Evolutionary conservation across 1,284 basidiomycete genomes (phyloP), one percentile per base, ranked within the genome.

Genomic region (Papiliotrema flavescens): DNA sequence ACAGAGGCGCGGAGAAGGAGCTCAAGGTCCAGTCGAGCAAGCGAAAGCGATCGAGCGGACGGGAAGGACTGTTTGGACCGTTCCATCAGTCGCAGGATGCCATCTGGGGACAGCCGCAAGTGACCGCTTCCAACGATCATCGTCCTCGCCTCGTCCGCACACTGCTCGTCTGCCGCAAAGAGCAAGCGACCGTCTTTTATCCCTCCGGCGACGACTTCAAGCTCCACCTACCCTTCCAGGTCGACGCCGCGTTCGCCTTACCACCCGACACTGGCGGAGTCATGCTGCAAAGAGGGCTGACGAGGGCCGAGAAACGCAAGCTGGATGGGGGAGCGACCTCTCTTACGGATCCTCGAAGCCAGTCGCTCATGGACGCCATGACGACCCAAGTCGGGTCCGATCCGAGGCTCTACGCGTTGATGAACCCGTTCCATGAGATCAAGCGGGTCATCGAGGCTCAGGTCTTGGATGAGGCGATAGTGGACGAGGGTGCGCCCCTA

Each of bases 201-300:
- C 78, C 82, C 51, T 85, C 86, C 51, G 91, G 91, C 2, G 74
- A 83, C 36, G 85, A 89, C 64, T 85, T 86, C 65, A 86, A 85
- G 0, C 85, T 91, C 61, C 82, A 86, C n/a, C 75, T 94, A 0
- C 91, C 91, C 0, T 93, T 92, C 70, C 80, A 85, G 48, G 85
- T 92, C 4, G 81, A 85, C 20, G 80, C 79, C 53, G 89, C 86
- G 1, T 93, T 89, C 89, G 82, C 90, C 0, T 76, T 90, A 6
- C 80, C 80, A 55, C 86, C 86, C 2, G 80, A 90, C 13, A 53
- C 57, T 23, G 74, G 74, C 24, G 75, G 75, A 1, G 43, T 75
- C 1, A 50, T 76, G 19, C 50, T 92, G 39, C 89, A 92, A 67
- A 81, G 90, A n/a, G 81, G 83, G 4, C 76, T 73, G 28, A 41